A percentile compares a stretch with the other conserved stretches of the same genome.
Evolutionary conservation across 345 rosid genomes (phyloP).

Genomic region (Hibiscus trionum): DNA sequence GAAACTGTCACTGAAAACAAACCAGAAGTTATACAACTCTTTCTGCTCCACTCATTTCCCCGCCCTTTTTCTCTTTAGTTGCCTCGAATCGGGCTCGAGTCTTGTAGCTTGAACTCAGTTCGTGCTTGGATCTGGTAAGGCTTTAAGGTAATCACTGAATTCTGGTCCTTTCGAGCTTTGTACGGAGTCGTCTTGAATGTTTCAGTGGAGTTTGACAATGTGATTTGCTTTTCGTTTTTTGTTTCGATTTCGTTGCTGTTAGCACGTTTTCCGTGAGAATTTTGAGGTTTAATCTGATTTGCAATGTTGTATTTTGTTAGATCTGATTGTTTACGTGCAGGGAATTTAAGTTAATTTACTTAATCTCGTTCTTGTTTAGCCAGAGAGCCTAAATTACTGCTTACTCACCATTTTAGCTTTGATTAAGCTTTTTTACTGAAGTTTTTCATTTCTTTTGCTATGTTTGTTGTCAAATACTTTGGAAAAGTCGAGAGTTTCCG

Average conservation of each 20-base stretch:
- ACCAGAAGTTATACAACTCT: not conserved
- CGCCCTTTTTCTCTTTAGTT: not conserved
- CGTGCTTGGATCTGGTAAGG: constrained; percentile 12
- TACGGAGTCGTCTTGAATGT: not conserved
- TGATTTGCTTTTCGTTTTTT: not conserved
- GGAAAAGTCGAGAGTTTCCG: not conserved
- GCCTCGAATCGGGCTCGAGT: constrained; percentile 9
- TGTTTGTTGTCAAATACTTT: constrained; percentile 3
- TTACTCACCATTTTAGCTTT: no score
- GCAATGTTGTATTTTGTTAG: not conserved
- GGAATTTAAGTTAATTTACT: not conserved
- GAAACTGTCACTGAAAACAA: not conserved
- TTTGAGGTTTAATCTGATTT: constrained; percentile 6
- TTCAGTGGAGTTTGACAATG: constrained; percentile 8
- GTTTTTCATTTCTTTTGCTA: not conserved
- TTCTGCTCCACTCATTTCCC: constrained; percentile 19
- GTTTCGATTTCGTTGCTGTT: not conserved
- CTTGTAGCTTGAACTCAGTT: not conserved
- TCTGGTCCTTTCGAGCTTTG: not conserved
- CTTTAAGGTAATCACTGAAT: constrained; percentile 12
- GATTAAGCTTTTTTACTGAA: not conserved
- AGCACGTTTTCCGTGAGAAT: not conserved
- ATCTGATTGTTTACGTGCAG: not conserved
- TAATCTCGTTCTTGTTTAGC: not conserved
- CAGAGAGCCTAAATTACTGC: no score